These are phyloP conservation scores for Collybiopsis confluens DNA, from an alignment of 768 basidiomycete genomes.

Conservation along the genomic window DNA sequence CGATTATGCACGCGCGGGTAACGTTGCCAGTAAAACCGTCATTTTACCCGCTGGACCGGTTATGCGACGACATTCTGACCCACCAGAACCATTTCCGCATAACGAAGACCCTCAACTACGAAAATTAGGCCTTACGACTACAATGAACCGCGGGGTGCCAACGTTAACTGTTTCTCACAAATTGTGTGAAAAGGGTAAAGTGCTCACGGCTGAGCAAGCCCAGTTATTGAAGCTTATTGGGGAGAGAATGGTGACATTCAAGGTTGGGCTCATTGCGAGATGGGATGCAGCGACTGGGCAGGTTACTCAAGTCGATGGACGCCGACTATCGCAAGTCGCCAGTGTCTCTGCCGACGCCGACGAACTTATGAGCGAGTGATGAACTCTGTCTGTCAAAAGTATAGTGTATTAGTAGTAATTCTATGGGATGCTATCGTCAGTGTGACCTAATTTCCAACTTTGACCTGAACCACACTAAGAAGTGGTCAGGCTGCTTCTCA, in stretches of 20 bases:
- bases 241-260: conserved; percentile 83
- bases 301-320: conserved; percentile 54
- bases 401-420: conserved; percentile 3
- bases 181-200: conserved; percentile 80
- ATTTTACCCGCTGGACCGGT: conserved; percentile 81
- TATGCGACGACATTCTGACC: conserved; percentile 73
- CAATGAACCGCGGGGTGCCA: conserved; percentile 84
- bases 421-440: no score
- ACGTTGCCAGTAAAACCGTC: conserved; percentile 70
- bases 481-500: neutral
- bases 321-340: conserved; percentile 29
- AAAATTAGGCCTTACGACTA: conserved; percentile 83
- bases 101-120: conserved; percentile 97
- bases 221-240: conserved; percentile 91
- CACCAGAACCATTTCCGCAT: conserved; percentile 85
- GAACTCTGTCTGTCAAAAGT: conserved; percentile 11
- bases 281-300: conserved; percentile 71
- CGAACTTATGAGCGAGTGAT: conserved; percentile 51
- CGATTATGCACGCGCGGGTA: conserved; percentile 90
- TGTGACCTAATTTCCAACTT: no score
- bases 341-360: conserved; percentile 31
- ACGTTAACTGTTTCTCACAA: conserved; percentile 75
- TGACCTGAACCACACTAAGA: no score
- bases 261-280: conserved; percentile 62
- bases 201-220: conserved; percentile 80